A percentile compares a stretch with the other conserved stretches of the same genome.
phyloP scores from a whole-genome alignment of 257 asterid species.

The Schizonepeta tenuifolia region DNA sequence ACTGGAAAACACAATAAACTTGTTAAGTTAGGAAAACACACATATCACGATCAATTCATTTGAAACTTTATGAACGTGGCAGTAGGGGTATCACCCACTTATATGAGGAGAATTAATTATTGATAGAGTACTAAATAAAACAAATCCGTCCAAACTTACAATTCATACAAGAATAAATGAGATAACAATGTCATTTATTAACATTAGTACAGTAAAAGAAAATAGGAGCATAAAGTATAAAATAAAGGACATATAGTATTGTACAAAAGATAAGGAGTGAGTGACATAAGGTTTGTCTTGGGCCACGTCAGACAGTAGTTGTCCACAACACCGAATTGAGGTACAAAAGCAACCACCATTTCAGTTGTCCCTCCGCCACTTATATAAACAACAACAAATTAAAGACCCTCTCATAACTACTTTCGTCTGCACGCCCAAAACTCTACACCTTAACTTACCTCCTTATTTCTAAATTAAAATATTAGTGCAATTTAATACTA shows the following conservation, averaged over 20 bases:
- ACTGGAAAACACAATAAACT: not conserved
- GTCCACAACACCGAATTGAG: conserved; percentile 56
- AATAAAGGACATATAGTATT: not conserved
- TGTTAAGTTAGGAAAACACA: no score
- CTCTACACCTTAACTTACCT: no score
- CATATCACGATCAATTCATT: no score
- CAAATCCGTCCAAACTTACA: not conserved
- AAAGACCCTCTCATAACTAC: not conserved
- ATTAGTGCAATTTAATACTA: no score
- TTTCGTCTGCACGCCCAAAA: not conserved
- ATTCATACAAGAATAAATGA: not conserved
- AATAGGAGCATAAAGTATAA: not conserved
- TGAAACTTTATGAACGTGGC: not conserved
- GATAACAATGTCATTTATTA: not conserved
- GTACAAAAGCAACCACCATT: conserved; percentile 52
- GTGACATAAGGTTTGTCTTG: conserved; percentile 45
- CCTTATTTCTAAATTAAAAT: no score
- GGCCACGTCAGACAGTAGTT: conserved; percentile 51
- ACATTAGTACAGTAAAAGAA: not conserved
- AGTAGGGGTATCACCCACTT: not conserved
- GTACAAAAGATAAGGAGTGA: not conserved
- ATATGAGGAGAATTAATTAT: not conserved
- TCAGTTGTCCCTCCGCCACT: conserved; percentile 45
- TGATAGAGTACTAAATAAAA: not conserved
- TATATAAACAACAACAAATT: not conserved